phyloP scores from a whole-genome alignment of 2,329 filamentous ascomycete species.

The Dothideomycetes sp. region DNA sequence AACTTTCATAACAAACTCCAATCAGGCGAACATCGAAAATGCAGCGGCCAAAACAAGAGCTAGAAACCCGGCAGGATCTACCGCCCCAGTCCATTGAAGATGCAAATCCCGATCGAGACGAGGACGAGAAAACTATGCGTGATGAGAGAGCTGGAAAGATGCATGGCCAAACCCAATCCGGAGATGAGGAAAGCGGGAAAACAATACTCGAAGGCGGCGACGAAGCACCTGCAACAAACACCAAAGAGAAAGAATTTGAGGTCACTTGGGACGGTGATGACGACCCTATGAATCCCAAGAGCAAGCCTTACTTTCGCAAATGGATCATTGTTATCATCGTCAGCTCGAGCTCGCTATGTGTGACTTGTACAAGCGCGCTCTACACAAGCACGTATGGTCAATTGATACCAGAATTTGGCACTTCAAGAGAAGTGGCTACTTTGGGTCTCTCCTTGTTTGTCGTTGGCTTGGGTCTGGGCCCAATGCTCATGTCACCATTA shows the following conservation, averaged over 20 bases:
- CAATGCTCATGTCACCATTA: conserved; percentile 48
- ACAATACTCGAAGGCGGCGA: background rate
- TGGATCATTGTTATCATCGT: conserved; percentile 73
- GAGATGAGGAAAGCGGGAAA: conserved; percentile 11
- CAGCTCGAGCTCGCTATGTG: conserved; percentile 66
- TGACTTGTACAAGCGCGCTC: conserved; percentile 79
- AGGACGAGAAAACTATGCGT: conserved; percentile 1
- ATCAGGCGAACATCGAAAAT: too few species aligned
- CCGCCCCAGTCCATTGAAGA: background rate
- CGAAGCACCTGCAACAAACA: background rate
- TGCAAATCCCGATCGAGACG: background rate
- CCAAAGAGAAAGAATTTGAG: conserved; percentile 44
- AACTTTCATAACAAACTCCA: too few species aligned
- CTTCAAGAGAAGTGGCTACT: conserved; percentile 63
- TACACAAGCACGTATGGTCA: conserved; percentile 77
- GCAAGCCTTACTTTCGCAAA: conserved; percentile 53
- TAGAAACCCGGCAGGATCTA: background rate
- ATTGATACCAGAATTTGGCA: conserved; percentile 64
- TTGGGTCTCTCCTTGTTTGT: conserved; percentile 78
- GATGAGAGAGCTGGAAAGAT: background rate
- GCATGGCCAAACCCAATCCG: background rate
- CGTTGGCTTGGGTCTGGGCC: conserved; percentile 55
- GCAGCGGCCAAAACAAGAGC: too few species aligned
- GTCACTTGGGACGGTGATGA: conserved; percentile 67
- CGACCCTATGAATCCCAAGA: conserved; percentile 68